Base-by-base conservation (phyloP, 2,329 filamentous ascomycete genomes). In the Paecilomyces dactylethromorphus region DNA sequence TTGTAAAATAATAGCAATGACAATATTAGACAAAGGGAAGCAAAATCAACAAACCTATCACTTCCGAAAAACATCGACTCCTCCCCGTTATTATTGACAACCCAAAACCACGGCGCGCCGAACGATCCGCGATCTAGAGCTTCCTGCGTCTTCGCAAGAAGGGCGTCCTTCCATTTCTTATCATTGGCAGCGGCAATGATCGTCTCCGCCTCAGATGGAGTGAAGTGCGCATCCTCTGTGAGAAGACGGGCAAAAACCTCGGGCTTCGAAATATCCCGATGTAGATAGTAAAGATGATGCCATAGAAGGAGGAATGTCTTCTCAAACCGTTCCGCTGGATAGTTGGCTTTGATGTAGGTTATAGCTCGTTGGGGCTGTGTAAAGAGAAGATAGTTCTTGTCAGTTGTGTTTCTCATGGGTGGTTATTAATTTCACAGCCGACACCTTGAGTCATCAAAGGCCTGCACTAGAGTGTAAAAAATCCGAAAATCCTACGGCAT, bases 91-190 rank as follows among this genome's bases (percentile, higher is more conserved):
- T 68, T 70, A 65, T 88, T 84, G 18, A 78, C 80, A 2, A 86
- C 89, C 82, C 85, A 87, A 60, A 90, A 79, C 89, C 90, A 93
- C 1, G 90, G 90, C 55, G 85, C 84, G 0, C 90, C 90, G 72
- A 90, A 93, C 0, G 89, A 90, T 0, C 89, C 90, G 55, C 76
- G 77, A 39, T 84, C 81, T 15, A 90, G 71, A 0, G 84, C 87
- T 63, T 80, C 79, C 60, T 84, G 79, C 18, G 89, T 92, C 51
- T 81, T 81, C 4, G 73, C 76, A 59, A 81, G 81, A 29, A 91
- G 73, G n/a, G 69, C 73, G 58, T 81, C 72, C 68, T 85, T 85
- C 65, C 74, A 76, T 62, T 82, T 74, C 3, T 80, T 77, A 22
- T 78, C 79, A 6, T 68, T 73, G 0, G 82, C 79, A 0, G 80